Evolutionary conservation across 371 early-diverging fungal genomes (phyloP).

Genomic region (Mortierella sp.): DNA sequence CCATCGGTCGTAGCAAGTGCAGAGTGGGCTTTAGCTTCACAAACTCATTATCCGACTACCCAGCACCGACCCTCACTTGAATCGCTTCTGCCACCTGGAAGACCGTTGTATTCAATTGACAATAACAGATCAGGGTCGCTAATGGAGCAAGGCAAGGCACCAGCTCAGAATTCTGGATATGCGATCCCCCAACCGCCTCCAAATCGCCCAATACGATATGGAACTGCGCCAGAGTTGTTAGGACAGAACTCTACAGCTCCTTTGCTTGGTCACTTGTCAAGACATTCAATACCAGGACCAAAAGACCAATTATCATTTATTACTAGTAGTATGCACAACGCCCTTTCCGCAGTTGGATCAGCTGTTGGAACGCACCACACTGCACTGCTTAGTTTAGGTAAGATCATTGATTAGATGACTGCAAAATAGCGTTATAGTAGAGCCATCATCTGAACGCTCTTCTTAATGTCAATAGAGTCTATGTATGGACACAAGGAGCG

Average conservation of each 20-base stretch:
- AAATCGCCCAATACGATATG: conserved; percentile 16
- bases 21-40: conserved; percentile 41
- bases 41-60: conserved; percentile 12
- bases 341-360: conserved; percentile 39
- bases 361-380: conserved; percentile 51
- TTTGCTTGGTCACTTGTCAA: conserved; percentile 27
- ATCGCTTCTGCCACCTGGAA: background rate
- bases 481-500: conserved; percentile 44
- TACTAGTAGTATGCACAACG: conserved; percentile 40
- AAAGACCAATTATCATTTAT: conserved; percentile 35
- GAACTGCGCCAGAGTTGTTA: background rate
- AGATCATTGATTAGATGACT: background rate
- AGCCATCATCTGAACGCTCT: background rate
- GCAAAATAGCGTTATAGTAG: too few species aligned
- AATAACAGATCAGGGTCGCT: conserved; percentile 19
- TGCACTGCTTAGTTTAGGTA: conserved; percentile 43
- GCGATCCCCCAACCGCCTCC: conserved; percentile 18
- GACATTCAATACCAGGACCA: conserved; percentile 16
- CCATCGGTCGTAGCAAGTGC: conserved; percentile 7
- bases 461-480: conserved; percentile 21
- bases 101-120: conserved; percentile 21
- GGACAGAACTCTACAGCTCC: conserved; percentile 18
- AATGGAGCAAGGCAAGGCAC: conserved; percentile 38
- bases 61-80: conserved; percentile 34
- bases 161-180: conserved; percentile 10